A percentile compares a stretch with the other conserved stretches of the same genome.
Conservation (phyloP, 495 filamentous ascomycete genomes). For the Clavariopsis aquatica region DNA sequence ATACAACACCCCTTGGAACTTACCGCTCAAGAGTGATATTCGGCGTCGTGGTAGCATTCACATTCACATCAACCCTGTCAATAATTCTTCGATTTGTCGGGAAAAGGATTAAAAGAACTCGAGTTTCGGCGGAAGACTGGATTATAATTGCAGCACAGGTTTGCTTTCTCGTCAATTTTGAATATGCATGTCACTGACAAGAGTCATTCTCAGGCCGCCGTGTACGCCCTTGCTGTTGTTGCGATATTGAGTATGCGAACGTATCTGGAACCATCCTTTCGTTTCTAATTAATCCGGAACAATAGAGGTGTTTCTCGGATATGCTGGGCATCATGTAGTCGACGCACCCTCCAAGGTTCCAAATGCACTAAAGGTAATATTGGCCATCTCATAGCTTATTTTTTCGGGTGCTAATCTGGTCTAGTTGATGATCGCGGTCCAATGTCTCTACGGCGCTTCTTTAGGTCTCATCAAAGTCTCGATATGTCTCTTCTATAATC, state of each 20-base stretch:
- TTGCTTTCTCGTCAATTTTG: background rate
- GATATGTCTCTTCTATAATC: slow-evolving; percentile 25
- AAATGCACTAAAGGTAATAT: slow-evolving; percentile 5
- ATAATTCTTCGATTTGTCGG: slow-evolving; percentile 19
- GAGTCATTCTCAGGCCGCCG: slow-evolving; percentile 7
- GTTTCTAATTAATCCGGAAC: background rate
- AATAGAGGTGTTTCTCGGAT: slow-evolving; percentile 14
- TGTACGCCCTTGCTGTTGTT: slow-evolving; percentile 15
- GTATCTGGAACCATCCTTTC: background rate
- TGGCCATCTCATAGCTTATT: background rate
- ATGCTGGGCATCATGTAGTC: slow-evolving; percentile 10
- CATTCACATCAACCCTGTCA: slow-evolving; percentile 10
- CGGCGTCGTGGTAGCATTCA: slow-evolving; percentile 9
- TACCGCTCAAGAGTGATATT: slow-evolving; percentile 18
- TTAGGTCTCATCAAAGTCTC: slow-evolving; percentile 23
- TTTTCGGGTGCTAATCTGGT: background rate
- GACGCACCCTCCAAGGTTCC: slow-evolving; percentile 8
- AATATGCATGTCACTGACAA: background rate
- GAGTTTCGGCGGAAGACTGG: slow-evolving; percentile 7
- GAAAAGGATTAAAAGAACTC: slow-evolving; percentile 17
- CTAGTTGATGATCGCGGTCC: slow-evolving; percentile 11
- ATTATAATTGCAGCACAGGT: slow-evolving; percentile 15
- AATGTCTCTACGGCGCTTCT: slow-evolving; percentile 17
- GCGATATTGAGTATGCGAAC: slow-evolving; percentile 4
- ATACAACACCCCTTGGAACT: background rate